Evolutionary conservation across 345 rosid species (phyloP), one percentile per base, ranked within the genome.

Genomic region (Hevea brasiliensis): DNA sequence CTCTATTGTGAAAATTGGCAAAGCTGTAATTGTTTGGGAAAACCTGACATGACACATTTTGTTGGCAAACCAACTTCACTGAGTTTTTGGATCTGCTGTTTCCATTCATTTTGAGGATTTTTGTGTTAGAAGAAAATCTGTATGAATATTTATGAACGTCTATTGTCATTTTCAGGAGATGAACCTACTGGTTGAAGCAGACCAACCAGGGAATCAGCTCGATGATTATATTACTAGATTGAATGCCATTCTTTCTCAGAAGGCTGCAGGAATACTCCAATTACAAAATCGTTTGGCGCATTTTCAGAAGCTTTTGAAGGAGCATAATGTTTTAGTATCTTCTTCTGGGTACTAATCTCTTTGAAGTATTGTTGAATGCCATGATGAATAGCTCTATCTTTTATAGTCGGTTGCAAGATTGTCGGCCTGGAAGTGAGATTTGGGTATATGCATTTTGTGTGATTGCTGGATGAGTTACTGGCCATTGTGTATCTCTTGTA

Each of bases 171-270:
- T 40, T 74, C 86, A 95, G 99, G 99, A 95, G 86, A 95, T 95
- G 99, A 89, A 87, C 79, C 80, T 95, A 51, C 79, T 95, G 75
- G 97, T 88, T 44, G 94, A 87, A 85, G 98, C 97, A 64, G 98
- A 95, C 84, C 97, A 90, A 78, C 99, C 98, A 0, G 99, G 99
- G 70, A 92, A 95, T 78, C 98, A 92, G 76, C 87, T 92, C 23
- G 98, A 92, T 47, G 90, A 83, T 71, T 95, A 95, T 70, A 74
- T 95, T n/a, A 80, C 91, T 2, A 88, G 87, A 80, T 74, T 94
- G 84, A 86, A 87, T 76, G 78, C 81, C 66, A 84, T 94, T 79
- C 97, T 94, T 47, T 85, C 95, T 65, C 97, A 88, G 81, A 92
- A 94, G 84, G 93, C 97, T 51, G 92, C 92, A 2, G 97, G 97